Base-by-base conservation (phyloP, 176 grass and related monocot genomes). In the Typha latifolia region DNA sequence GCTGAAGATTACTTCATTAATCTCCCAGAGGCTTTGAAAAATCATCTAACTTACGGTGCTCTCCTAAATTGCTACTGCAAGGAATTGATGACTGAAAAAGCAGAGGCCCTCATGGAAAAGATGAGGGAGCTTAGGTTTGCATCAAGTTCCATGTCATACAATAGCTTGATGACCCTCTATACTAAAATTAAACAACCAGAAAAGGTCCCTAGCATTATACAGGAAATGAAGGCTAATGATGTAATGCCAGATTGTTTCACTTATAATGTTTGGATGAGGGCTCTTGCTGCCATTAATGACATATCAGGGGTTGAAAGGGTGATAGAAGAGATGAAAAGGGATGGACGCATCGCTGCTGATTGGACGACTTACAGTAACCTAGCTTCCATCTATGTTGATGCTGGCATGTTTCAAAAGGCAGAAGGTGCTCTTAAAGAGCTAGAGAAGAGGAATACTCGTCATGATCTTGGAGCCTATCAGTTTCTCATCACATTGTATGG, bases 361-460 rank as follows among this genome's bases (percentile, higher is more conserved):
- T 97, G 94, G 94, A 97, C 94, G 48, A 97, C 94, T 31, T 97
- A 92, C 51, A 92, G 94, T 77, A 97, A 97, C 61, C 70, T 97
- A 29, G 88, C 94, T 70, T 97, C 94, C 32, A 97, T 97, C 68
- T 97, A 87, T 47, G 83, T 86, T 75, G 76, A 84, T 53, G 82
- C 78, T 69, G 88, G 85, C 62, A 34, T 76, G 79, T 78, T 73
- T 78, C 82, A 90, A 76, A 97, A 97, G 73, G 89, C 89, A 73
- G 94, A 97, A 74, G 27, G 16, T 48, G 83, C 89, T 62, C 78
- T 97, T 55, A 92, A 92, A 70, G 94, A 92, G 77, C 78, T 97
- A 51, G 85, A 97, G 79, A 97, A 87, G 70, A 68, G 67, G 55
- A 97, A 90, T 74, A 73, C 70, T 14, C 49, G 69, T 66, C 75